These are phyloP conservation scores for Malassezia vespertilionis DNA, from an alignment of 1,284 basidiomycete genomes.

Conservation along the genomic window DNA sequence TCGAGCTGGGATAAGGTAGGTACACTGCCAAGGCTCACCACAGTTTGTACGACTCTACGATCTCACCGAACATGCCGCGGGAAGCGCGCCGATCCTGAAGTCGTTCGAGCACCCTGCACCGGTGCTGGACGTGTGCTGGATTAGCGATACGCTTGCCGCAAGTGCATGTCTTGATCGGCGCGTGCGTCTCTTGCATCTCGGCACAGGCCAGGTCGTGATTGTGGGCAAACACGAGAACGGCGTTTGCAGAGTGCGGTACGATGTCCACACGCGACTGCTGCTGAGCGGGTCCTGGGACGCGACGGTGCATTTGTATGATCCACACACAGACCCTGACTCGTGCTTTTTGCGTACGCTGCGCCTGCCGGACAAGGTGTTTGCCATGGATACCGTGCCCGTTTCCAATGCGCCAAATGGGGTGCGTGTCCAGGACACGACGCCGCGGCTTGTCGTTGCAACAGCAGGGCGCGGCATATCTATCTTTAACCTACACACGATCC, in stretches of 20 bases:
- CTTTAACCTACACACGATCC: constrained; percentile 28
- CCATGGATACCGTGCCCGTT: constrained; percentile 33
- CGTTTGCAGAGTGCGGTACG: constrained; percentile 30
- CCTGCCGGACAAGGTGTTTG: constrained; percentile 37
- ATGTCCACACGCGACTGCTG: constrained; percentile 21
- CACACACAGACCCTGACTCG: background rate
- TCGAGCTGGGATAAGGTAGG: constrained; percentile 35
- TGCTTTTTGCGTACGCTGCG: constrained; percentile 20
- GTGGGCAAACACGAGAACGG: constrained; percentile 37
- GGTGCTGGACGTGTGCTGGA: constrained; percentile 41
- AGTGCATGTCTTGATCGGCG: constrained; percentile 35
- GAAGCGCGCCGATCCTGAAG: constrained; percentile 18
- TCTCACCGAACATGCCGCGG: constrained; percentile 8
- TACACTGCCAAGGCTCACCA: background rate
- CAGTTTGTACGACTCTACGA: constrained; percentile 30
- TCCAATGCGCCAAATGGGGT: constrained; percentile 2
- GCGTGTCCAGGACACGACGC: constrained; percentile 15
- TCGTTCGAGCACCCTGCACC: constrained; percentile 37
- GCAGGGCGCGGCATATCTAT: constrained; percentile 28
- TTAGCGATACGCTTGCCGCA: constrained; percentile 28
- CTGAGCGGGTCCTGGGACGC: constrained; percentile 28
- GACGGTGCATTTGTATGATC: constrained; percentile 31
- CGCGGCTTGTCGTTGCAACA: constrained; percentile 37
- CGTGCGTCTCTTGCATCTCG: constrained; percentile 32
- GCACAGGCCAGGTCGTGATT: constrained; percentile 25